Evolutionary conservation across 2,329 filamentous ascomycete genomes (phyloP).

Genomic region (Hypoxylon sp.): DNA sequence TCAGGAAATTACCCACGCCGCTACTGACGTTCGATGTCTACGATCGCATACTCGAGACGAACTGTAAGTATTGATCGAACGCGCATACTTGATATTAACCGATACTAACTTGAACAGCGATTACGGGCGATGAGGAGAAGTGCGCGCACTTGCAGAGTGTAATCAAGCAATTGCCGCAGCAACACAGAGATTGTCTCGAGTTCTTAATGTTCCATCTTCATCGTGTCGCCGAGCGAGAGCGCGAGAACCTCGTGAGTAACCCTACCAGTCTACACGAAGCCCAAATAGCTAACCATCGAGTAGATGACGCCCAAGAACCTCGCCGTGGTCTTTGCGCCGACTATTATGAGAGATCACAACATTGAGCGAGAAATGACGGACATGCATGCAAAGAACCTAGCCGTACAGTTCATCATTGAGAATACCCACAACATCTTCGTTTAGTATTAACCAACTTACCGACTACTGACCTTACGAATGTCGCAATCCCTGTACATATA

Average conservation of each 20-base stretch:
- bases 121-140: constrained; percentile 75
- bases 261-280: neutral
- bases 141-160: constrained; percentile 78
- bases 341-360: constrained; percentile 92
- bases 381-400: constrained; percentile 91
- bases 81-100: neutral
- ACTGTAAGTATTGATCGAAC: constrained; percentile 64
- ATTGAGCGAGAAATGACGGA: constrained; percentile 96
- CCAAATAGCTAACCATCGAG: constrained; percentile 43
- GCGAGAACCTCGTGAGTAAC: constrained; percentile 81
- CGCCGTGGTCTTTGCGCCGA: constrained; percentile 96
- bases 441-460: constrained; percentile 51
- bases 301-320: constrained; percentile 97
- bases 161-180: constrained; percentile 81
- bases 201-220: constrained; percentile 95
- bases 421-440: constrained; percentile 86
- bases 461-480: constrained; percentile 12
- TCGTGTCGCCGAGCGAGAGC: constrained; percentile 84
- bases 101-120: constrained; percentile 59
- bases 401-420: constrained; percentile 93
- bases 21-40: constrained; percentile 94
- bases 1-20: constrained; percentile 90
- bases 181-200: constrained; percentile 89
- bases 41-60: constrained; percentile 86
- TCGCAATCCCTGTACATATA: constrained; percentile 47